Percentiles rank a stretch among this genome's conserved stretches.
phyloP scores from a whole-genome alignment of 2,329 filamentous ascomycete species.

The Fusarium tupiense region DNA sequence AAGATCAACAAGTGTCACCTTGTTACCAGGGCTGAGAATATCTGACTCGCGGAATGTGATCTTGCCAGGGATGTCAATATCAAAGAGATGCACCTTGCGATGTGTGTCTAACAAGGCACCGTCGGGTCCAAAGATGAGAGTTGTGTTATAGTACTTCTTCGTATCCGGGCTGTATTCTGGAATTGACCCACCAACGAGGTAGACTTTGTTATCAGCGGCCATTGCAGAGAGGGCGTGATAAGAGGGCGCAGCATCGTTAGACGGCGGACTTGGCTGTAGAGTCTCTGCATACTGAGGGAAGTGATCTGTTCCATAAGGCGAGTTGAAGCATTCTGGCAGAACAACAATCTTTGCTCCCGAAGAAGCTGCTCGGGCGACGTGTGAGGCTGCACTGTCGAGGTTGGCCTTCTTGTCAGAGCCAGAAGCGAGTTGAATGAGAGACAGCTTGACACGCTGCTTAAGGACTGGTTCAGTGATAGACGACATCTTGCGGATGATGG shows the following conservation, averaged over 20 bases:
- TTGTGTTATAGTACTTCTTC: constrained; percentile 88
- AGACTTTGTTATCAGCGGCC: constrained; percentile 80
- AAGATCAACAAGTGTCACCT: constrained; percentile 85
- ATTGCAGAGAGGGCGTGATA: constrained; percentile 86
- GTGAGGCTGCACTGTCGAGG: constrained; percentile 80
- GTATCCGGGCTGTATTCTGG: constrained; percentile 75
- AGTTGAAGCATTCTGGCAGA: constrained; percentile 98
- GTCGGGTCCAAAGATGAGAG: constrained; percentile 80
- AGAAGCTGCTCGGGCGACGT: constrained; percentile 82
- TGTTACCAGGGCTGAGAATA: constrained; percentile 85
- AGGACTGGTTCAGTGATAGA: constrained; percentile 60
- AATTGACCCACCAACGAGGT: constrained; percentile 91
- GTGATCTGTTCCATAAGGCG: constrained; percentile 89
- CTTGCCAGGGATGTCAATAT: constrained; percentile 96
- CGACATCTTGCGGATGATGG: constrained; percentile 49
- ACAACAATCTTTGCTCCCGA: constrained; percentile 87
- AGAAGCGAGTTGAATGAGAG: constrained; percentile 82
- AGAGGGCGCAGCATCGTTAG: constrained; percentile 76
- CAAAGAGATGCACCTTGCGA: constrained; percentile 95
- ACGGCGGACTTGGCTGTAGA: constrained; percentile 79
- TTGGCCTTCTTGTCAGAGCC: constrained; percentile 87
- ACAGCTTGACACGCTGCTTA: constrained; percentile 80
- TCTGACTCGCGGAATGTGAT: constrained; percentile 93
- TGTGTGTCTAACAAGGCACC: constrained; percentile 87
- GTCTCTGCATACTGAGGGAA: constrained; percentile 94